Evolutionary conservation across 306 rosid genomes (phyloP), one percentile per base, ranked within the genome.

Genomic region (Quercus gilva): DNA sequence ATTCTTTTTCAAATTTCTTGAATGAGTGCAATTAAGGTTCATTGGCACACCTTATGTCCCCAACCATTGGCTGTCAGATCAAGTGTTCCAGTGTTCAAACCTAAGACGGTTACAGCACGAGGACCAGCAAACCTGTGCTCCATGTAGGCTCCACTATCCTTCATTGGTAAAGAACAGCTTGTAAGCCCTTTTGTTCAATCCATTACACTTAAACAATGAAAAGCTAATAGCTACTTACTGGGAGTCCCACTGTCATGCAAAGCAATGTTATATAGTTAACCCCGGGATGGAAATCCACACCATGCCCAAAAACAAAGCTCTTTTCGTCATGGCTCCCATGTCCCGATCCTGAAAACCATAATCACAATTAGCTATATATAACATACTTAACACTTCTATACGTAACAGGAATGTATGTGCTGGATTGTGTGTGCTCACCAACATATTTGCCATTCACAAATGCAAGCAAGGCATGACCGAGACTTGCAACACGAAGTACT

Each of bases 81-180:
- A 5, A 89, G 53, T 33, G 86, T 86, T 73, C 98, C 93, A 0
- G 82, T 79, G 83, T 78, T 92, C 83, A 95, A 87, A 71, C 92
- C 92, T 5, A 89, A 81, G 84, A 95, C 37, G 2, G 77, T 55
- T n/a, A 91, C 11, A 2, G 85, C 11, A 31, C 84, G 84, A 56
- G 92, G 96, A 55, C 96, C 99, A 0, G 98, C 92, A 55, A 20
- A 91, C 79, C 99, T 90, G 80, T 85, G 94, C 69, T 96, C 99
- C 99, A 96, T 90, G 88, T 96, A 96, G 41, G 98, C 91, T 86
- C 98, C 99, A 53, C 98, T 91, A 77, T 96, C 97, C 98, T 95
- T 79, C 63, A 76, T 75, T 58, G 43, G 33, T 52, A 81, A 53
- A 60, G 31, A 80, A 63, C 21, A 31, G 58, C 58, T 58, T 49